Evolutionary conservation across 345 rosid genomes (phyloP).

Genomic region (Erysimum cheiranthoides): DNA sequence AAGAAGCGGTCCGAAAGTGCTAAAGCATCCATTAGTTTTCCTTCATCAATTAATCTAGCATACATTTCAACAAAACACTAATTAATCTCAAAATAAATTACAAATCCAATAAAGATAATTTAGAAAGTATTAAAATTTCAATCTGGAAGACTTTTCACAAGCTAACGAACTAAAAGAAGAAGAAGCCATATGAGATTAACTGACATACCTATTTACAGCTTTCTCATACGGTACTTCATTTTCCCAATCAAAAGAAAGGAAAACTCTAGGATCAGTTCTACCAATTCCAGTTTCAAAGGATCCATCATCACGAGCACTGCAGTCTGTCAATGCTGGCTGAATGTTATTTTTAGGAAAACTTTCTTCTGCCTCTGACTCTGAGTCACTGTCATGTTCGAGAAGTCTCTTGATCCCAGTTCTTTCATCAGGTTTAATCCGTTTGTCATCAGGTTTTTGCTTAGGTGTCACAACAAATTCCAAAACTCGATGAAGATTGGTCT

Average conservation of each 20-base stretch:
- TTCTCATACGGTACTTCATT: conserved; percentile 89
- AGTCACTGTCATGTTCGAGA: conserved; percentile 75
- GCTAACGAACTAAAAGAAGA: conserved; percentile 24
- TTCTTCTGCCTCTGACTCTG: conserved; percentile 82
- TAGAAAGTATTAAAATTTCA: not conserved
- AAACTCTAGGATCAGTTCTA: conserved; percentile 66
- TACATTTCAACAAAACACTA: conserved; percentile 25
- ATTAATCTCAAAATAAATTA: not conserved
- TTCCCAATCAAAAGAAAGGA: conserved; percentile 93
- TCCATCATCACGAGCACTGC: conserved; percentile 54
- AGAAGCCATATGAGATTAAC: conserved; percentile 14
- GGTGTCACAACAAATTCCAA: conserved; percentile 88
- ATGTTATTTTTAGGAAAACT: conserved; percentile 47
- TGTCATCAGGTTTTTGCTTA: conserved; percentile 56
- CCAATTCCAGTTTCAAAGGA: conserved; percentile 51
- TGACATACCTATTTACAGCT: conserved; percentile 77
- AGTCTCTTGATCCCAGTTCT: conserved; percentile 76
- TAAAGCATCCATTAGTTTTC: conserved; percentile 92
- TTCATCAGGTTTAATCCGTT: conserved; percentile 57
- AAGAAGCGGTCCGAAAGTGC: conserved; percentile 98
- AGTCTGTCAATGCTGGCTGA: conserved; percentile 53
- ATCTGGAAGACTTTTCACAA: conserved; percentile 12
- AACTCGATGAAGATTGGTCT: conserved; percentile 94
- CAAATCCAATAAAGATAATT: conserved; percentile 17
- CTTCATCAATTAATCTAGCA: conserved; percentile 81